Evolutionary conservation across 2,329 filamentous ascomycete genomes (phyloP), one percentile per base, ranked within the genome.

Genomic region (Aspergillus ochraceoroseus): DNA sequence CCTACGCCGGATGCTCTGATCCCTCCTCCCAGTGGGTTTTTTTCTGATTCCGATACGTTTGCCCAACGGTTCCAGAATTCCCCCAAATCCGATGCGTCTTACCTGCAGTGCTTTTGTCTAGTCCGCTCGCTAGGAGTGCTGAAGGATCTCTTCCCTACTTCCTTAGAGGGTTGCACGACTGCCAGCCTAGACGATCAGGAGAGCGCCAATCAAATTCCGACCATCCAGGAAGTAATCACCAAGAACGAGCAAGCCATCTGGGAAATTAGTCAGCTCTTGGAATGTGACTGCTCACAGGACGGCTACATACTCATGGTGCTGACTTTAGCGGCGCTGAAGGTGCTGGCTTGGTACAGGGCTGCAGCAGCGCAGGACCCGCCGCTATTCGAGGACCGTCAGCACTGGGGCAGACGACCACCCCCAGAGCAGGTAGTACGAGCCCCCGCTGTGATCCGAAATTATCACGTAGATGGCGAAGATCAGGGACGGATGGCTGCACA

Each of bases 401-500:
- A n/a, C 29, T 17, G 8, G 12, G 14, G 29, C 8, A 7, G 3
- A 7, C 7, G 7, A 7, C 13, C 17, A 14, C 17, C 12, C 30
- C 3, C 29, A 12, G 23, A 32, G 18, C 27, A 34, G 17, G 11
- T 41, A 7, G 31, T 30, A 19, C 23, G 28, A 19, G 11, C 27
- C 12, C 30, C 38, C 1, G 13, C 25, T 11, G 18, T 35, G 12
- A 29, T 41, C 13, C 15, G 32, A 4, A 26, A 27, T 13, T 42
- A 37, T 20, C 14, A 20, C n/a, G 7, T 37, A 7, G 19, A 32
- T 4, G 27, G 32, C 17, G 27, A 36, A 15, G 27, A 32, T 15
- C 32, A 32, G 22, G 13, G 15, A 5, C 39, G 39, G n/a, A 42
- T 42, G 39, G 28, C 39, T 13, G 39, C 39, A 9, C 39, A 42